Conservation (phyloP, 805 yeast genomes). For the Cyberlindnera maritima region DNA sequence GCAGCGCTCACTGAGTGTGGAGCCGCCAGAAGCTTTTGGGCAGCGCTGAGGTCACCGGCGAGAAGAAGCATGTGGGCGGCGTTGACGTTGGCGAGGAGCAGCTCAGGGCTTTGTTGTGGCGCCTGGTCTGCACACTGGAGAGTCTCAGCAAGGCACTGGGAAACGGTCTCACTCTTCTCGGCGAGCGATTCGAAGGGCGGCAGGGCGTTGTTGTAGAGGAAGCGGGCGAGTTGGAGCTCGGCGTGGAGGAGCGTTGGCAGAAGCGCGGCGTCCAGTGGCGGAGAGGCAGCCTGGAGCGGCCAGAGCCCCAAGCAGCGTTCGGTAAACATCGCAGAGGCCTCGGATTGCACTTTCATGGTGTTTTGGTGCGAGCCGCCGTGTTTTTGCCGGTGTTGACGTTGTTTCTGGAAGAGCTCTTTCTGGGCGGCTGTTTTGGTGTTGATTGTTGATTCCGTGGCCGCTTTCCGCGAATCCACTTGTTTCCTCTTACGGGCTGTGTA, state of each 20-base stretch:
- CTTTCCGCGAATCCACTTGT: not conserved
- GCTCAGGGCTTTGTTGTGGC: not conserved
- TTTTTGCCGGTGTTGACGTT: too few relatives aligned
- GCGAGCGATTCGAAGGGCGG: not conserved
- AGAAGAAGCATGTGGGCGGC: slow-evolving; percentile 6
- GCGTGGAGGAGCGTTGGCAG: not conserved
- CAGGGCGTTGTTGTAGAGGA: not conserved
- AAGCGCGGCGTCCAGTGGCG: not conserved
- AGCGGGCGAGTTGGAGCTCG: not conserved
- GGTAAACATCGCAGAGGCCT: not conserved
- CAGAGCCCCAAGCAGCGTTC: not conserved
- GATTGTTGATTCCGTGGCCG: not conserved
- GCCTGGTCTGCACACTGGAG: not conserved
- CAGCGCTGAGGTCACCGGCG: not conserved
- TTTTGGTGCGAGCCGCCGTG: not conserved
- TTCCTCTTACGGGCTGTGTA: too few relatives aligned
- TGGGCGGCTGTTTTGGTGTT: not conserved
- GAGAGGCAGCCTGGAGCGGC: not conserved
- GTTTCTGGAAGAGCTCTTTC: too few relatives aligned
- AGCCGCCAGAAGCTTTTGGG: not conserved
- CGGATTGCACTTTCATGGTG: not conserved
- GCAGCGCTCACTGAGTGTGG: too few relatives aligned
- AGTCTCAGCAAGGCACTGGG: not conserved
- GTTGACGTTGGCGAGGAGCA: not conserved
- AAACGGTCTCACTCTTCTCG: not conserved